Evolutionary conservation across 2,329 filamentous ascomycete species (phyloP), one percentile per base, ranked within the genome.

Genomic region (Corynespora cassiicola): DNA sequence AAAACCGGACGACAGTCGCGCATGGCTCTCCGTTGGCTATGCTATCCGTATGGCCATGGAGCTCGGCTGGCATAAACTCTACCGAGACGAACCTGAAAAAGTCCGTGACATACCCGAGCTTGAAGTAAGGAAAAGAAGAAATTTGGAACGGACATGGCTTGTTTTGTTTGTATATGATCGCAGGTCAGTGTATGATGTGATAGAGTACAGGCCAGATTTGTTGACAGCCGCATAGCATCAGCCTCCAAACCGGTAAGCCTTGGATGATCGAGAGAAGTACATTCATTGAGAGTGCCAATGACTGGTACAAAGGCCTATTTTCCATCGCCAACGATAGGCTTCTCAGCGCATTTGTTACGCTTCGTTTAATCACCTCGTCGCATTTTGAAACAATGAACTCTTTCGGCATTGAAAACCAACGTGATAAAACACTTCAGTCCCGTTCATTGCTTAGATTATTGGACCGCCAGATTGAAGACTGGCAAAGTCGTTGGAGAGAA

Each of bases 31-130:
- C 12, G 34, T 42, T 21, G 42, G 42, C 8, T 11, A 20, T 5
- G 42, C 42, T 3, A 39, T 42, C 25, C 31, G 42, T 7, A 45
- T 42, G 34, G 42, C 42, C 8, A 36, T 45, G 4, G 38, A 45
- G 31, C 38, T 45, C 24, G 34, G 39, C 8, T 45, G 42, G 39
- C 38, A 45, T n/a, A n/a, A n/a, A n/a, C n/a, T n/a, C n/a, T n/a
- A 18, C 19, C 36, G 12, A 27, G 38, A 8, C 28, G 11, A 20
- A 24, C 6, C 29, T 30, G 37, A 34, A 7, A 28, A 7, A 7
- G 4, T 26, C 30, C 2, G 7, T n/a, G 20, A 16, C 30, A 11
- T 8, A 16, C 21, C 19, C 18, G 31, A 30, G 4, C 20, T 25
- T 18, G 15, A 22, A 3, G 19, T 14, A 9, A 15, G 31, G 10